Evolutionary conservation across 1,284 basidiomycete genomes (phyloP).

Genomic region (Leccinum holopus): DNA sequence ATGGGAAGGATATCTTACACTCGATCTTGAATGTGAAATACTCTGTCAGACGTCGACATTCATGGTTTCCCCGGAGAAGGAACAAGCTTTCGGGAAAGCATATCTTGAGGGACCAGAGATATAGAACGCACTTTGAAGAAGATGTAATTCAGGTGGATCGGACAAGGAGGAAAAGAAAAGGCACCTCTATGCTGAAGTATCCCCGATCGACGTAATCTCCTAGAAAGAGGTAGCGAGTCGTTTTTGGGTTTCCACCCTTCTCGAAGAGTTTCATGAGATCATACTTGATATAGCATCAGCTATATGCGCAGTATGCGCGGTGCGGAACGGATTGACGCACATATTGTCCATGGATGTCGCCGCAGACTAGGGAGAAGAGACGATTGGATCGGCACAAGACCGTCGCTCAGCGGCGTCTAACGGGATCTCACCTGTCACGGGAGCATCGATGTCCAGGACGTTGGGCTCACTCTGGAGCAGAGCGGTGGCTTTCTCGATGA

Average conservation of each 20-base stretch:
- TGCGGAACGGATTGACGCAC: slow-evolving; percentile 47
- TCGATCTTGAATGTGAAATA: slow-evolving; percentile 90
- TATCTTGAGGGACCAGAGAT: slow-evolving; percentile 87
- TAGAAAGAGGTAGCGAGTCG: slow-evolving; percentile 83
- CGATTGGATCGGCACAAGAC: slow-evolving; percentile 9
- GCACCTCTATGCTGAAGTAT: slow-evolving; percentile 87
- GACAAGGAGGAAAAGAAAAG: slow-evolving; percentile 18
- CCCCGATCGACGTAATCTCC: slow-evolving; percentile 95
- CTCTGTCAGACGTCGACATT: slow-evolving; percentile 84
- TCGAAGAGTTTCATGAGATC: slow-evolving; percentile 96
- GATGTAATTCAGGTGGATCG: slow-evolving; percentile 7
- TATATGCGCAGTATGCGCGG: slow-evolving; percentile 14
- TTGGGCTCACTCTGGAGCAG: slow-evolving; percentile 79
- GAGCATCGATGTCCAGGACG: slow-evolving; percentile 85
- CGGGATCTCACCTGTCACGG: slow-evolving; percentile 71
- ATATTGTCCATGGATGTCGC: slow-evolving; percentile 82
- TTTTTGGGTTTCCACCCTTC: slow-evolving; percentile 90
- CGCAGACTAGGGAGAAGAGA: slow-evolving; percentile 59
- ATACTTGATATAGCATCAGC: slow-evolving; percentile 50
- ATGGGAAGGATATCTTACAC: slow-evolving; percentile 46
- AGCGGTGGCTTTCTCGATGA: slow-evolving; percentile 76
- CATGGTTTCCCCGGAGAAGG: slow-evolving; percentile 89
- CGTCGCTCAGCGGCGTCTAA: not conserved
- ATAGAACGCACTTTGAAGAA: slow-evolving; percentile 73
- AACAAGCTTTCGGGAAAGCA: slow-evolving; percentile 89